Base-by-base conservation (phyloP, 257 asterid genomes). In the Coffea eugenioides region DNA sequence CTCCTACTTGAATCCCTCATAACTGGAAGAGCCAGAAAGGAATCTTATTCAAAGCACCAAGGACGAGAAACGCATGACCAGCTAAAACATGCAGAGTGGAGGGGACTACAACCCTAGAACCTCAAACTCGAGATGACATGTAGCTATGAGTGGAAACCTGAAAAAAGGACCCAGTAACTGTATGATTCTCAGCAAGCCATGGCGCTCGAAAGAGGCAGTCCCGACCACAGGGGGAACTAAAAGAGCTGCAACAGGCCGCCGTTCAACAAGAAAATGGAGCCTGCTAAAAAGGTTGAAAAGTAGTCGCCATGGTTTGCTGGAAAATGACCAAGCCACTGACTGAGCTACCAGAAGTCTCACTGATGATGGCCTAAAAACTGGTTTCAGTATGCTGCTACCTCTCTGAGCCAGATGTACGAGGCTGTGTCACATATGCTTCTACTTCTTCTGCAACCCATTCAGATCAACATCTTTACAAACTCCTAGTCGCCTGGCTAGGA, bases 401-500 rank as follows among this genome's bases (percentile, higher is more conserved):
- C 18, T 49, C 68, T 48, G 78, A 74, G 46, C 69, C 56, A 74
- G 21, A 18, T 20, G 21, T 31, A 31, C 4, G 14, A 6, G 69
- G 48, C 48, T 68, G 11, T 34, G 49, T 6, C 36, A 36, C 36
- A 54, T 16, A 20, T 10, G 52, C 78, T 34, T 54, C 54, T 39
- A 56, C 18, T 56, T 56, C 36, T 56, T 31, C 34, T 62, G 72
- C 10, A 67, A 46, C 62, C 70, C 70, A 5, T 23, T 57, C 64
- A 46, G 73, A 64, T 64, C 46, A 48, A 45, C 39, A 18, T 77
- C 65, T 77, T 51, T 77, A 77, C 80, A 77, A 64, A 77, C 65
- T 64, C 34, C 80, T 41, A 48, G 3, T 25, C 3, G 49, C 65
- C 31, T 27, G 68, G 75, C 64, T 86, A 94, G 39, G 91, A 90